phyloP scores from a whole-genome alignment of 495 filamentous ascomycete species.

The Aspergillus kassunensis region DNA sequence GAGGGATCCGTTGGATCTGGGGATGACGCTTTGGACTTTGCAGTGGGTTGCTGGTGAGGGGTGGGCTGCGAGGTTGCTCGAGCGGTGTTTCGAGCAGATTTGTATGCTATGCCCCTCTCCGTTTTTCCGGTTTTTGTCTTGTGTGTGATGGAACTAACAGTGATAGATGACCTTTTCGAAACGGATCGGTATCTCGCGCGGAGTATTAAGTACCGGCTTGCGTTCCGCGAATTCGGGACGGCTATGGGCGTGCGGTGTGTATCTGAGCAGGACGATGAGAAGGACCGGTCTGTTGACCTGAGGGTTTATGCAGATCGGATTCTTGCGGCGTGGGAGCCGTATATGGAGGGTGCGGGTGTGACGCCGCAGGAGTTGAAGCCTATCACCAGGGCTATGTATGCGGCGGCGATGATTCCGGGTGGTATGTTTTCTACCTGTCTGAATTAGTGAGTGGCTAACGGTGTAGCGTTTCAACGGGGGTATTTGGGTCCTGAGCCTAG shows the following conservation, averaged over 20 bases:
- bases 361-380: conserved; percentile 50
- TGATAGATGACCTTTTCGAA: conserved; percentile 40
- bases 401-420: conserved; percentile 57
- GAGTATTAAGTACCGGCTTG: conserved; percentile 42
- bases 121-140: neutral
- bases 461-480: conserved; percentile 33
- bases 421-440: conserved; percentile 49
- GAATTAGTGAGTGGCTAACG: neutral
- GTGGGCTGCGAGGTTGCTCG: conserved; percentile 48
- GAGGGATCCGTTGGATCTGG: conserved; percentile 55
- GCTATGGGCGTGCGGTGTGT: conserved; percentile 55
- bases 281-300: conserved; percentile 39
- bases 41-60: conserved; percentile 52
- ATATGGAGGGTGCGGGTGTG: conserved; percentile 30
- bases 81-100: conserved; percentile 43
- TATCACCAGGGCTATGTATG: conserved; percentile 65
- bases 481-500: conserved; percentile 36
- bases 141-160: neutral
- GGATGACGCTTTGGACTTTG: conserved; percentile 62
- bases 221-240: conserved; percentile 63
- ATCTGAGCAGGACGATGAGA: conserved; percentile 31
- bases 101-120: conserved; percentile 22
- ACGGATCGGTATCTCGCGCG: conserved; percentile 37
- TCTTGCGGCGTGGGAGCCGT: conserved; percentile 50
- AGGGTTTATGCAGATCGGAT: conserved; percentile 41